Base-by-base conservation (phyloP, 345 rosid genomes). In the Schrenkiella parvula region DNA sequence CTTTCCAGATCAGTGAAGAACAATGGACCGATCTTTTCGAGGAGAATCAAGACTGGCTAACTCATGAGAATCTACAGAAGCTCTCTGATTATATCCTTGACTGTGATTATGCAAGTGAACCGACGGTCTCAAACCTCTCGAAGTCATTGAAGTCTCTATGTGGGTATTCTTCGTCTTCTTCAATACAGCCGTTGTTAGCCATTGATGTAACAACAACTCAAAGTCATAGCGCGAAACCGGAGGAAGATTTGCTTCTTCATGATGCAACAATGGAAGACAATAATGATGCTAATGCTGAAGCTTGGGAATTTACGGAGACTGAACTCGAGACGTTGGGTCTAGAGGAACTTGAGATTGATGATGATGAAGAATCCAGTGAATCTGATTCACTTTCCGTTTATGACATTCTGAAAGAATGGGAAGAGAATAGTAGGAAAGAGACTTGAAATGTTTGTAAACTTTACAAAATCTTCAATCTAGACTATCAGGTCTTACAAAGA, bases 1-100 rank as follows among this genome's bases (percentile, higher is more conserved):
- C 96, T 42, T 93, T 86, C 74, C 93, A 86, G 78, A 80, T 93
- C 48, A 80, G 86, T 42, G 91, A 89, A 84, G 81, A 71, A 78
- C 88, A 89, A 79, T 88, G 98, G 97, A 83, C 46, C 1, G 83
- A 82, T 38, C 69, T 83, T 76, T 87, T 89, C 25, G 48, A 64
- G 66, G 73, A 83, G 67, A 80, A 85, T 65, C 65, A 44, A 50
- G 80, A 78, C 67, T 77, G 76, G 80, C 46, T 88, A 26, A 50
- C 60, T 50, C 68, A 3, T 41, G 87, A 79, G 26, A 75, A 76
- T 77, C 68, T 88, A 61, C 76, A 50, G 56, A 82, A 77, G 71
- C 81, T 91, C 54, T 75, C 79, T 66, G 80, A 79, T 43, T 80
- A 82, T 44, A 83, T 93, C 39, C 28, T 48, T 54, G 69, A 78